phyloP scores from a whole-genome alignment of 2,329 filamentous ascomycete genomes.

The Lanzia echinophila region DNA sequence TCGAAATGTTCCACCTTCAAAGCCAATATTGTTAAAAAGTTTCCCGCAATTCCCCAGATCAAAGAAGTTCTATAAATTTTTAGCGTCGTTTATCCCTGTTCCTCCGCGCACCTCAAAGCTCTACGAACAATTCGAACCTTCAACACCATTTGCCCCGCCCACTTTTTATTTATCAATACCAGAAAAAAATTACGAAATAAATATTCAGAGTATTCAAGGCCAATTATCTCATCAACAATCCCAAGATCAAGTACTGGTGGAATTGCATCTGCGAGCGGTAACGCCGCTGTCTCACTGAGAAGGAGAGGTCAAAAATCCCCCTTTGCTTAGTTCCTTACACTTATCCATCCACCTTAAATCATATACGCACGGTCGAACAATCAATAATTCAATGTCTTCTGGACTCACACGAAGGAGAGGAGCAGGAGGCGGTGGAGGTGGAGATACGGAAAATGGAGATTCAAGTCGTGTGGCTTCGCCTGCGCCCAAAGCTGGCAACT shows the following conservation, averaged over 20 bases:
- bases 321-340: slow-evolving; percentile 18
- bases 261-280: slow-evolving; percentile 11
- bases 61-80: slow-evolving; percentile 9
- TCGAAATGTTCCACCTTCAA: background rate
- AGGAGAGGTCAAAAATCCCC: slow-evolving; percentile 14
- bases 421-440: slow-evolving; percentile 56
- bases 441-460: slow-evolving; percentile 56
- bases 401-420: slow-evolving; percentile 60
- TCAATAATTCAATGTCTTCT: slow-evolving; percentile 36
- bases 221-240: background rate
- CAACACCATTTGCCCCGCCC: slow-evolving; percentile 9
- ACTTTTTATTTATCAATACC: slow-evolving; percentile 6
- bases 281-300: slow-evolving; percentile 8
- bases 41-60: slow-evolving; percentile 2
- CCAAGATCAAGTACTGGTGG: slow-evolving; percentile 4
- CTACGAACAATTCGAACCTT: slow-evolving; percentile 9
- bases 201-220: background rate
- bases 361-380: slow-evolving; percentile 7
- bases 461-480: slow-evolving; percentile 61
- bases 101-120: slow-evolving; percentile 6
- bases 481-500: slow-evolving; percentile 53
- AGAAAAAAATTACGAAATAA: background rate
- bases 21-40: background rate
- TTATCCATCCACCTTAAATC: slow-evolving; percentile 14
- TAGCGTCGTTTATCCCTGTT: slow-evolving; percentile 12